phyloP scores from a whole-genome alignment of 768 basidiomycete species.

The Rhizopogon roseolus region DNA sequence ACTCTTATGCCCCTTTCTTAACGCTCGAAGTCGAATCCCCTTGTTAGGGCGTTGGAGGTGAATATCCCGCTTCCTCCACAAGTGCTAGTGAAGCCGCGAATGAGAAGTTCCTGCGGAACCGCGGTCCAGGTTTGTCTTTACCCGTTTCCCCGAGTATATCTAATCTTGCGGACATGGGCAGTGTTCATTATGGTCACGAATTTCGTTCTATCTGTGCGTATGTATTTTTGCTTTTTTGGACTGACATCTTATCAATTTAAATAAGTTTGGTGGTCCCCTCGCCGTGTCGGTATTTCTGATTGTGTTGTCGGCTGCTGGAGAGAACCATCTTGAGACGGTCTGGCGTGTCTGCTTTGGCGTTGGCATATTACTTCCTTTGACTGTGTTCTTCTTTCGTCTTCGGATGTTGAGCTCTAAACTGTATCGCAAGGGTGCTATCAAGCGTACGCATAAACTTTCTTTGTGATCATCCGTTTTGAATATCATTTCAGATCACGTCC shows the following conservation, averaged over 20 bases:
- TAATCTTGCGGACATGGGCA: slow-evolving; percentile 13
- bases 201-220: slow-evolving; percentile 55
- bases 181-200: slow-evolving; percentile 78
- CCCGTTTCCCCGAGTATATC: background rate
- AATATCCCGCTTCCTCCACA: slow-evolving; percentile 72
- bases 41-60: slow-evolving; percentile 63
- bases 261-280: slow-evolving; percentile 61
- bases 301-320: slow-evolving; percentile 61
- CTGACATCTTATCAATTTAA: background rate
- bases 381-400: slow-evolving; percentile 69
- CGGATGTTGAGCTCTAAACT: slow-evolving; percentile 67
- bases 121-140: slow-evolving; percentile 50
- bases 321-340: slow-evolving; percentile 54
- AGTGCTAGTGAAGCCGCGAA: slow-evolving; percentile 71
- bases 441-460: slow-evolving; percentile 30
- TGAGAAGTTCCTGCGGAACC: slow-evolving; percentile 52
- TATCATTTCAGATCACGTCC: slow-evolving; percentile 42
- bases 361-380: slow-evolving; percentile 57
- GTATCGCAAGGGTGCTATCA: slow-evolving; percentile 61
- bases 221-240: background rate
- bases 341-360: slow-evolving; percentile 68
- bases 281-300: slow-evolving; percentile 65
- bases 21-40: background rate
- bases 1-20: background rate
- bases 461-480: background rate